Conservation (phyloP, 148 eudicot genomes). For the Polygonum maritimum region DNA sequence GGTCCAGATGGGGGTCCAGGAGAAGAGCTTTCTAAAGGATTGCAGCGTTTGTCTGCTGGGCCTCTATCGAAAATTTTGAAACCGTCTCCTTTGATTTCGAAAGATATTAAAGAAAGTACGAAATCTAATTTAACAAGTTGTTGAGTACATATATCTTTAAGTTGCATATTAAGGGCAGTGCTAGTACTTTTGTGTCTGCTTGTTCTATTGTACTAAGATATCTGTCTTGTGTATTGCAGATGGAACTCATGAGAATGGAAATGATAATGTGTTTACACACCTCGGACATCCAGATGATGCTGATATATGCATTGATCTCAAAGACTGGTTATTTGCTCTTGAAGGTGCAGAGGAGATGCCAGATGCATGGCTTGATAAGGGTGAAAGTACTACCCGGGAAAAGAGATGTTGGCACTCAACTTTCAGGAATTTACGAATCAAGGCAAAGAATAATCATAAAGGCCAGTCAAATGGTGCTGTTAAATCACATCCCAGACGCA, state of each 20-base stretch:
- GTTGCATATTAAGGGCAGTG: neutral
- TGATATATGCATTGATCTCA: conserved; percentile 62
- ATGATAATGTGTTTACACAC: conserved; percentile 38
- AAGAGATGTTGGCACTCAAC: conserved; percentile 90
- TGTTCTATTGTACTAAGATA: neutral
- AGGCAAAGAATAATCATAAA: conserved; percentile 62
- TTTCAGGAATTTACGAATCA: conserved; percentile 50
- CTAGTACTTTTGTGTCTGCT: neutral
- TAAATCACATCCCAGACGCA: conserved; percentile 26
- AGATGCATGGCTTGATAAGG: conserved; percentile 28
- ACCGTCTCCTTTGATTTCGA: conserved; percentile 43
- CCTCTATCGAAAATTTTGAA: conserved; percentile 79
- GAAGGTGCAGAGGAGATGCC: conserved; percentile 66
- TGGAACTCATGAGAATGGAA: conserved; percentile 37
- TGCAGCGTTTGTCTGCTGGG: conserved; percentile 62
- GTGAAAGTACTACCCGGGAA: conserved; percentile 44
- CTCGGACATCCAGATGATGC: conserved; percentile 84
- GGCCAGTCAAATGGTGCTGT: conserved; percentile 21
- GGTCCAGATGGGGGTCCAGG: conserved; percentile 95
- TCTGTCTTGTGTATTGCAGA: conserved; percentile 30
- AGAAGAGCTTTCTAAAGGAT: conserved; percentile 71
- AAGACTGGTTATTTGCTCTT: conserved; percentile 90
- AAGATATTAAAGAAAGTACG: conserved; percentile 33
- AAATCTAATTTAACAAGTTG: neutral
- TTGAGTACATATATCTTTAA: neutral